These are phyloP conservation scores for Collybia mongolica DNA, from an alignment of 768 basidiomycete genomes.

Conservation along the genomic window DNA sequence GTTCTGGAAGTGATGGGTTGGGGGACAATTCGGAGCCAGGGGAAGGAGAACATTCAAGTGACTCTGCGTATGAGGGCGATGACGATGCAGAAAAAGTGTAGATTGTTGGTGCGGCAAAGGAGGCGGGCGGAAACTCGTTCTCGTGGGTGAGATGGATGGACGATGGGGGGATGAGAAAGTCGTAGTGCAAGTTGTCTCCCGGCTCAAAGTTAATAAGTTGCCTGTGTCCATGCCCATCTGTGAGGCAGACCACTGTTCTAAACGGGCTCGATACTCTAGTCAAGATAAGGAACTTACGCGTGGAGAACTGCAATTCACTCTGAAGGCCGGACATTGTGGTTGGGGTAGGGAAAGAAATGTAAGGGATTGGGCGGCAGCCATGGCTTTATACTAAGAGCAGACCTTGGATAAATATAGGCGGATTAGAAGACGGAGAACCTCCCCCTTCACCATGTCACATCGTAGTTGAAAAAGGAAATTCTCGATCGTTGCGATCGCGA, in stretches of 20 bases:
- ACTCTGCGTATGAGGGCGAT: conserved; percentile 7
- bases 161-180: too few relatives aligned
- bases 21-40: conserved; percentile 2
- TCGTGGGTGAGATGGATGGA: too few relatives aligned
- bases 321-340: conserved; percentile 10
- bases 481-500: conserved; percentile 10
- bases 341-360: background rate
- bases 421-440: conserved; percentile 12
- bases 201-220: too few relatives aligned
- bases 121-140: background rate
- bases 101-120: conserved; percentile 7
- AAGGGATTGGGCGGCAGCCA: background rate
- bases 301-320: conserved; percentile 7
- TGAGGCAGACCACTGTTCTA: too few relatives aligned
- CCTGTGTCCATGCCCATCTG: too few relatives aligned
- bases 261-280: too few relatives aligned
- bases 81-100: conserved; percentile 11
- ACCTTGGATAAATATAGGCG: conserved; percentile 16
- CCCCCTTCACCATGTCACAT: conserved; percentile 21
- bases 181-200: too few relatives aligned
- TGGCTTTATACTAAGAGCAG: conserved; percentile 14
- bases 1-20: conserved; percentile 6
- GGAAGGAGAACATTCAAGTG: conserved; percentile 7
- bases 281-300: too few relatives aligned
- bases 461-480: background rate